Evolutionary conservation across 768 basidiomycete genomes (phyloP), one percentile per base, ranked within the genome.

Genomic region (Sporobolomyces roseus): DNA sequence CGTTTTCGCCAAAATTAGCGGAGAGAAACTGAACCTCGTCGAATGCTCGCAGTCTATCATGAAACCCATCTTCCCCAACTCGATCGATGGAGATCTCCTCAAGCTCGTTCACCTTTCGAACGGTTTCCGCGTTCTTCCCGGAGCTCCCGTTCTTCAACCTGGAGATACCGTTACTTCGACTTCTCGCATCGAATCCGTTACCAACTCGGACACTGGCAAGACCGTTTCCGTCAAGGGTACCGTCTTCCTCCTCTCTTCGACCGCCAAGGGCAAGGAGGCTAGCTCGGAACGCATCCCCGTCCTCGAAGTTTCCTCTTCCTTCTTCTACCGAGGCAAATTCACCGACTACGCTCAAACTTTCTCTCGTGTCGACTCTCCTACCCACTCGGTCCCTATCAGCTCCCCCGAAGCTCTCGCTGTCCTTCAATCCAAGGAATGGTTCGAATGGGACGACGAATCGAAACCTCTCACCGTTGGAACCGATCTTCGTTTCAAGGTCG

Each of bases 61-160:
- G 89, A 91, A 90, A 78, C 87, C 93, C 1, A 94, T 98, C 80
- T 99, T 99, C 86, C 96, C 96, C 9, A 78, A 83, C 17, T 80
- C 85, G 16, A 91, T 99, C 77, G 90, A 98, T 71, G 96, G 94
- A 1, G 94, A 99, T 78, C 81, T 98, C 21, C 83, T 98, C 74
- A 93, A 92, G 79, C 87, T 98, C 38, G 94, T 98, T 52, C 96
- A 99, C 77, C 85, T 99, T 21, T 93, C 93, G 12, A 99, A 99
- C 77, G 93, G 92, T 50, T 99, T 99, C 87, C 87, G 86, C 62
- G 85, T 93, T 78, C 81, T 94, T 70, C 84, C 89, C 30, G 91
- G 88, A 53, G 85, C 87, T 29, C 84, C 82, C 64, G 85, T 88
- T 33, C 84, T 98, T 53, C 80, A 84, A 73, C 92, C 85, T 49